Percentiles rank a stretch among this genome's conserved stretches.
These are phyloP conservation scores for Reutealis trisperma DNA, from an alignment of 345 rosid genomes.

Conservation along the genomic window DNA sequence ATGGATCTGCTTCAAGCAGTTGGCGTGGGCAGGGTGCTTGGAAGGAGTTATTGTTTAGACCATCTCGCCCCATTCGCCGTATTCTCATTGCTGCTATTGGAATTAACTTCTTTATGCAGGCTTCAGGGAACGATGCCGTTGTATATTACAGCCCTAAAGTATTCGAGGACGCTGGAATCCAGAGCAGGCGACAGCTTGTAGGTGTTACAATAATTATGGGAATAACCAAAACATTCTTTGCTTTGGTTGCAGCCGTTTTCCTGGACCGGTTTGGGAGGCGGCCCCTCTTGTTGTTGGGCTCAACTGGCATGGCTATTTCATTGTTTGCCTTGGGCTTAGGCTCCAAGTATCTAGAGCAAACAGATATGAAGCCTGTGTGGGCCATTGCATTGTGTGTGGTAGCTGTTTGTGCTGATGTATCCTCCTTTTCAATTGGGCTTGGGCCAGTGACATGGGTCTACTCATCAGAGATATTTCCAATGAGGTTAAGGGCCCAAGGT, in stretches of 20 bases:
- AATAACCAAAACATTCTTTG: slow-evolving; percentile 43
- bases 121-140: slow-evolving; percentile 60
- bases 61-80: slow-evolving; percentile 40
- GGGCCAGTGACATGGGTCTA: slow-evolving; percentile 29
- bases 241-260: slow-evolving; percentile 41
- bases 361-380: slow-evolving; percentile 13
- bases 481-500: slow-evolving; percentile 31
- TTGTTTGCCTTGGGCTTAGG: slow-evolving; percentile 16
- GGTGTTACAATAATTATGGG: slow-evolving; percentile 55
- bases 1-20: slow-evolving; percentile 11
- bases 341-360: slow-evolving; percentile 3
- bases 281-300: slow-evolving; percentile 30
- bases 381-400: slow-evolving; percentile 13
- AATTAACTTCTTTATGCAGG: slow-evolving; percentile 67
- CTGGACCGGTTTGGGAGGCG: slow-evolving; percentile 54
- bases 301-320: slow-evolving; percentile 28
- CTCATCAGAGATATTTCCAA: slow-evolving; percentile 31
- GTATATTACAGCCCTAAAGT: slow-evolving; percentile 60
- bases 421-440: slow-evolving; percentile 27
- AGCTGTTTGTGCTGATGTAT: slow-evolving; percentile 23
- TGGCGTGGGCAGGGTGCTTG: slow-evolving; percentile 48
- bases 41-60: slow-evolving; percentile 38
- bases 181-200: slow-evolving; percentile 35
- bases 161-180: slow-evolving; percentile 46
- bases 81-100: slow-evolving; percentile 53